Conservation (phyloP, 495 filamentous ascomycete species). For the Neurospora sp. region DNA sequence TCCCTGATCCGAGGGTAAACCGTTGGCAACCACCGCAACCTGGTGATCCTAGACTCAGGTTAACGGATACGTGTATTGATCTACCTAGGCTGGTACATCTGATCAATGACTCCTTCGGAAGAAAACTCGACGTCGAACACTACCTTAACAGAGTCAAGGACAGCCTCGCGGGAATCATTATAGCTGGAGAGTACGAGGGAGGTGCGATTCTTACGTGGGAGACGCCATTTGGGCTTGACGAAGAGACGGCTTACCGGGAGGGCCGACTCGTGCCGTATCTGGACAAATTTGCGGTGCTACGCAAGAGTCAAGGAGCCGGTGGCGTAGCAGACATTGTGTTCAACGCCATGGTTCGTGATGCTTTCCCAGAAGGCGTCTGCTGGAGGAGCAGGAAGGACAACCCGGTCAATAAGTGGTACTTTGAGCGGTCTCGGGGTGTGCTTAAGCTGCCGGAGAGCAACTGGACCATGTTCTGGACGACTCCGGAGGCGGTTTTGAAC, state of each 20-base stretch:
- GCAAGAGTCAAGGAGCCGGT: constrained; percentile 76
- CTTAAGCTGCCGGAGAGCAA: constrained; percentile 66
- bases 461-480: constrained; percentile 99
- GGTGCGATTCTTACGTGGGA: constrained; percentile 96
- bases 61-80: constrained; percentile 74
- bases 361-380: constrained; percentile 71
- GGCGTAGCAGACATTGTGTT: constrained; percentile 94
- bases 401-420: constrained; percentile 91
- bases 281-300: constrained; percentile 94
- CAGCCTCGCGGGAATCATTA: constrained; percentile 78
- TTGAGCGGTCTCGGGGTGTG: constrained; percentile 74
- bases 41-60: constrained; percentile 40
- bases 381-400: constrained; percentile 77
- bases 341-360: constrained; percentile 82
- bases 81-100: constrained; percentile 71
- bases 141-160: constrained; percentile 71
- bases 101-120: constrained; percentile 89
- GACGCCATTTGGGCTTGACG: constrained; percentile 48
- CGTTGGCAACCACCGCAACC: constrained; percentile 58
- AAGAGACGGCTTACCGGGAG: constrained; percentile 42
- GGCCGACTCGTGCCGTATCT: constrained; percentile 76
- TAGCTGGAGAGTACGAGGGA: constrained; percentile 94
- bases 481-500: constrained; percentile 42
- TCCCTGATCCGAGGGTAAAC: constrained; percentile 53
- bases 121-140: constrained; percentile 70